Evolutionary conservation across 495 filamentous ascomycete genomes (phyloP).

Genomic region (Chaetomium fimeti): DNA sequence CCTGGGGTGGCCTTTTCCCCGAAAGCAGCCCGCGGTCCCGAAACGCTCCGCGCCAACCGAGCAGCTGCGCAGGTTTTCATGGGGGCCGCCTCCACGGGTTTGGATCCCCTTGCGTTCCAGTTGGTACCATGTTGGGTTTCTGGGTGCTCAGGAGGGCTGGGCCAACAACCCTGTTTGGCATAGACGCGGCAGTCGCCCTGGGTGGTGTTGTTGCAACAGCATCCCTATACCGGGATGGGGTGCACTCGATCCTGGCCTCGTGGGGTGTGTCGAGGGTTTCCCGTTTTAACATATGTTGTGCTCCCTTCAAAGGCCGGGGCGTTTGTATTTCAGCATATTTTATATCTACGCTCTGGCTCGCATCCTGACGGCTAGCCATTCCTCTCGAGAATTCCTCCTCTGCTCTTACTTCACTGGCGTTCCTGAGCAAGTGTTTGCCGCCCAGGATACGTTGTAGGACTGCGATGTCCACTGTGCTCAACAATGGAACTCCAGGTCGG

Average conservation of each 20-base stretch:
- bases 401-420: constrained; percentile 44
- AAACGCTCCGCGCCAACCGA: constrained; percentile 16
- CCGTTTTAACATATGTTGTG: constrained; percentile 30
- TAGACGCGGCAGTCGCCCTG: constrained; percentile 21
- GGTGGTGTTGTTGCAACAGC: constrained; percentile 22
- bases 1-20: constrained; percentile 22
- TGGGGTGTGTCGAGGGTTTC: constrained; percentile 15
- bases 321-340: constrained; percentile 27
- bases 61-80: constrained; percentile 22
- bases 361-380: constrained; percentile 36
- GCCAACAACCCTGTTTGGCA: constrained; percentile 21
- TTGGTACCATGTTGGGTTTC: constrained; percentile 23
- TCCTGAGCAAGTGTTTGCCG: constrained; percentile 20
- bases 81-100: constrained; percentile 17
- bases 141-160: constrained; percentile 13
- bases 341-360: constrained; percentile 39
- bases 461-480: constrained; percentile 17
- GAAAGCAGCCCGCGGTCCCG: constrained; percentile 18
- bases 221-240: constrained; percentile 25
- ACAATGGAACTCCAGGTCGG: constrained; percentile 32
- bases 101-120: constrained; percentile 48
- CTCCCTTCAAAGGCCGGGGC: constrained; percentile 25
- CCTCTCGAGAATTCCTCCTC: constrained; percentile 55
- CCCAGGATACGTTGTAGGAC: constrained; percentile 7
- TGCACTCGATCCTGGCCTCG: constrained; percentile 17